These are phyloP conservation scores for Postia placenta DNA, from an alignment of 768 basidiomycete species.

Conservation along the genomic window DNA sequence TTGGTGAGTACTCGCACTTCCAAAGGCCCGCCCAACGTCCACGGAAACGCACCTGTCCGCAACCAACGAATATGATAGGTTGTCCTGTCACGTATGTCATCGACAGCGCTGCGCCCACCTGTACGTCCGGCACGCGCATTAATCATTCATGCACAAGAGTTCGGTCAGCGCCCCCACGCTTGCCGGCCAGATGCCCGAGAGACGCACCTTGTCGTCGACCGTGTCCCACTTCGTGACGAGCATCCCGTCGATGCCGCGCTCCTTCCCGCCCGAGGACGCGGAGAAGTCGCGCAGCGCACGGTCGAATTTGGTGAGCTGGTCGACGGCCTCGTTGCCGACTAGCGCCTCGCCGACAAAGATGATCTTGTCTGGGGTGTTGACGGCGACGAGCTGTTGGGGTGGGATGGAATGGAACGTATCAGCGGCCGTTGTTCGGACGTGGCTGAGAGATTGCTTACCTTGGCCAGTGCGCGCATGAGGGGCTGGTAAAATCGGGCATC, in stretches of 20 bases:
- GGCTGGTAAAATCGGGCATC: constrained; percentile 43
- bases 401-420: no score
- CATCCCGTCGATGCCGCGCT: constrained; percentile 97
- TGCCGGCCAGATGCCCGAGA: no score
- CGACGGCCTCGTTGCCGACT: constrained; percentile 98
- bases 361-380: constrained; percentile 95
- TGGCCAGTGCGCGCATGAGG: constrained; percentile 96
- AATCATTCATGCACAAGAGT: no score
- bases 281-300: constrained; percentile 91
- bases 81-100: constrained; percentile 99
- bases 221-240: constrained; percentile 99
- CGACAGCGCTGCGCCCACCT: constrained; percentile 97
- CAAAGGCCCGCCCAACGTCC: neutral
- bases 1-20: neutral
- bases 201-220: constrained; percentile 86
- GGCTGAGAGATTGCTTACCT: constrained; percentile 45
- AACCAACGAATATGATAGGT: constrained; percentile 97
- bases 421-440: no score
- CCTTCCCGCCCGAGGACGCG: constrained; percentile 58
- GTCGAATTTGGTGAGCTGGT: constrained; percentile 96
- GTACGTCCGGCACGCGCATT: neutral
- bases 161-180: no score
- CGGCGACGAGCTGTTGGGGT: constrained; percentile 65
- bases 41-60: constrained; percentile 70
- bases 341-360: constrained; percentile 97